Evolutionary conservation across 2,329 filamentous ascomycete genomes (phyloP), one percentile per base, ranked within the genome.

Genomic region (Pezicula neosporulosa): DNA sequence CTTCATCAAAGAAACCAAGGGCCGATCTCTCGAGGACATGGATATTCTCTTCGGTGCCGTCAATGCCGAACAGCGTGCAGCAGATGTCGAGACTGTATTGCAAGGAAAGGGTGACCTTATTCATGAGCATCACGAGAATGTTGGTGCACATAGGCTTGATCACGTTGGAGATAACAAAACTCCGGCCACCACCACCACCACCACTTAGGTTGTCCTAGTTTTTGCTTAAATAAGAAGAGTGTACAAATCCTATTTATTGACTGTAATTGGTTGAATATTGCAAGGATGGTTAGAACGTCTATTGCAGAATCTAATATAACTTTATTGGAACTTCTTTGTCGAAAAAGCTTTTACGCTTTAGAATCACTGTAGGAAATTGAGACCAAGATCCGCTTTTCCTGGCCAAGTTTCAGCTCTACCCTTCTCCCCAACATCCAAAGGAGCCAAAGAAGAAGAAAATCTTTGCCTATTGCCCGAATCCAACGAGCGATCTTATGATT

Each of bases 1-100:
- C 57, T 75, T 81, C 63, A 71, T 88, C 51, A 83, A 85, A 52
- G 85, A 87, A 70, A 89, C 85, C 45, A 87, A 87, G 69, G 84
- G 84, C 42, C 72, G 87, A 6, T 81, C 80, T 0, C 75, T 88
- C 33, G 86, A 89, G 67, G 77, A 84, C 58, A 72, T 73, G 54
- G 67, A 65, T 50, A 49, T 54, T 8, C 47, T 65, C 7, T 66
- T 64, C 19, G 56, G 52, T 28, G 50, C 49, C 28, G 42, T 47
- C 3, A 41, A 49, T 16, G 51, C 41, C 36, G 46, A 44, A 6
- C 28, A 48, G 43, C 39, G 54, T 2, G 49, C 46, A 43, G 37
- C 30, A 19, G 57, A 60, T 49, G 50, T 60, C 18, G 56, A 60
- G 45, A 49, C 13, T n/a, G 38, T 50, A 5, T 30, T 44, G 13